A percentile compares a stretch with the other conserved stretches of the same genome.
phyloP scores from a whole-genome alignment of 306 rosid genomes.

The Cucurbita maxima region DNA sequence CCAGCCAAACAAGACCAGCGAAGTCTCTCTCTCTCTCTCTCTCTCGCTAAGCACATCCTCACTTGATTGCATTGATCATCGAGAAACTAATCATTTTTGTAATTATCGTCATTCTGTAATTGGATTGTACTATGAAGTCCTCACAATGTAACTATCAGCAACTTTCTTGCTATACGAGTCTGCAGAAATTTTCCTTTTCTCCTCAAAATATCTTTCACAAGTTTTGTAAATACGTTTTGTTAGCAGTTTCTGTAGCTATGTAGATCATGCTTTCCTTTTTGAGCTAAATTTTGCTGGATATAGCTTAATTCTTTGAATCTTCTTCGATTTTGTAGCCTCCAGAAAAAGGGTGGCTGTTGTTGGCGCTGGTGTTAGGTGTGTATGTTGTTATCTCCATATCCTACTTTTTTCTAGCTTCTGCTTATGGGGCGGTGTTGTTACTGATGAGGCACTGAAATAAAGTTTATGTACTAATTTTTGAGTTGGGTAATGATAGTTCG shows the following conservation, averaged over 20 bases:
- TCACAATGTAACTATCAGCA: not conserved
- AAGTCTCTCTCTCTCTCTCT: conserved; percentile 9
- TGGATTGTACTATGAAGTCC: not conserved
- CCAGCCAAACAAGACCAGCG: conserved; percentile 21
- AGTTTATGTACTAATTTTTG: not conserved
- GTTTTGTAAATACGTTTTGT: not conserved
- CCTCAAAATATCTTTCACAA: not conserved
- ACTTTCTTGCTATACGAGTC: not conserved
- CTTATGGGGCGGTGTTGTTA: not conserved
- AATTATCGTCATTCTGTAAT: not conserved
- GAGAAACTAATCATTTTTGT: not conserved
- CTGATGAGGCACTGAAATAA: not conserved
- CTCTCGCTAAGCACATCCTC: not conserved
- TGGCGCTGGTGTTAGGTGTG: conserved; percentile 90
- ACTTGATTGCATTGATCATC: not conserved
- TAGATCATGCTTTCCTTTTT: not conserved
- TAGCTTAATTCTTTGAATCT: not conserved
- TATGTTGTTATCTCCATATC: conserved; percentile 9
- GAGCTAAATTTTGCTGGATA: not conserved
- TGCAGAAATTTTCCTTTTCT: not conserved
- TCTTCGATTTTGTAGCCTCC: conserved; percentile 31
- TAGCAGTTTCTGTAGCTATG: not conserved
- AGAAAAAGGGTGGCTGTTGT: conserved; percentile 70
- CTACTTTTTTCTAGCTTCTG: not conserved
- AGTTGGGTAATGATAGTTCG: not conserved